phyloP scores from a whole-genome alignment of 2,329 filamentous ascomycete genomes.

The Ophiostoma triangulosporum region DNA sequence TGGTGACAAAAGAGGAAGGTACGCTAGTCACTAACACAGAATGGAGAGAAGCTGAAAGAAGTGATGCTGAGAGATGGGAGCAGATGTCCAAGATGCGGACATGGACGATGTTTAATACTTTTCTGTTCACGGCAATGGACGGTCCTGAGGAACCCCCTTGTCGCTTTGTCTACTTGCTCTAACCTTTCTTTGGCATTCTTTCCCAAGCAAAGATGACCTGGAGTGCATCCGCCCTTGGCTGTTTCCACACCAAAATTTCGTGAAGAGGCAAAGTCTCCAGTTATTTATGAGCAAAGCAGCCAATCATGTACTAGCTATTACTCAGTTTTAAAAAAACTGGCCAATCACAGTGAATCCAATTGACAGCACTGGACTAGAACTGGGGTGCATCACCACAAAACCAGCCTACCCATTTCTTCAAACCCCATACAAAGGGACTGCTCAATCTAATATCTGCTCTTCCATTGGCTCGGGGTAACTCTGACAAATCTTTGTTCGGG shows the following conservation, averaged over 20 bases:
- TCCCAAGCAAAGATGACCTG: neutral
- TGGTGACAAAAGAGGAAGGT: constrained; percentile 11
- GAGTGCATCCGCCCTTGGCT: neutral
- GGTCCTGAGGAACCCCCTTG: neutral
- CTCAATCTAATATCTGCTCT: neutral
- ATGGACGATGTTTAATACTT: constrained; percentile 7
- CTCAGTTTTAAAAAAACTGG: neutral
- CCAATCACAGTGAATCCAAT: neutral
- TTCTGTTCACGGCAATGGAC: neutral
- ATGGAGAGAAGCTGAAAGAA: neutral
- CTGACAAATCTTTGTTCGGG: neutral
- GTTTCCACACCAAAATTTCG: neutral
- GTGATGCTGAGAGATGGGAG: neutral
- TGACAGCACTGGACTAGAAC: neutral
- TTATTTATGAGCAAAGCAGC: neutral
- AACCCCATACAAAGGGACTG: too few species aligned
- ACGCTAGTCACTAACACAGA: constrained; percentile 12
- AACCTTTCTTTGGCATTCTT: neutral
- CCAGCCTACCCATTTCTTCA: too few species aligned
- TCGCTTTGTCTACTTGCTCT: neutral
- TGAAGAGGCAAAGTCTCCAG: constrained; percentile 1
- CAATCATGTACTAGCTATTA: neutral
- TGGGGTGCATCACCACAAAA: constrained; percentile 4
- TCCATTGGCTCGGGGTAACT: neutral
- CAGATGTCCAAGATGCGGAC: neutral